Base-by-base conservation (phyloP, 805 yeast species). In the Kazachstania psychrophila region DNA sequence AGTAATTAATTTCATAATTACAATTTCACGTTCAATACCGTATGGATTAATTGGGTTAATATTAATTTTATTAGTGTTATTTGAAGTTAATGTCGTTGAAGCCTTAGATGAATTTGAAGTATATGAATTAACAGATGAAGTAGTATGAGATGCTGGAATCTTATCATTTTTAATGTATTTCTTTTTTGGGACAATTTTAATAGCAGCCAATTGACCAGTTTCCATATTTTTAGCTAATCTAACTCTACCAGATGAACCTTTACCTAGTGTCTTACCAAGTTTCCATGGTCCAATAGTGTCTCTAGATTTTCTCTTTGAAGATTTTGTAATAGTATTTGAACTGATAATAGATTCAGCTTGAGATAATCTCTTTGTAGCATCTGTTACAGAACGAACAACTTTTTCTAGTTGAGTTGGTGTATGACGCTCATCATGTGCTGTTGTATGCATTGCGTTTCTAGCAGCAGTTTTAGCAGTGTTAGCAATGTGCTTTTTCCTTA, bases 11-110 rank as follows among this genome's bases (percentile, higher is more conserved):
- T 92, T 92, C 98, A 89, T 92, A 49, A 92, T 92, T 49, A 92
- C 88, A 45, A 92, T 94, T 58, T 92, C 98, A 47, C 97, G 73
- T 62, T 92, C 98, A 31, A 92, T 89, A 27, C 98, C 98, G 57
- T 89, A 87, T 3, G 96, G 95, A 34, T 52, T 54, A 2, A 44
- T 30, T 26, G 43, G 43, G 23, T 29, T 31, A 26, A 42, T 43
- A 23, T 38, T 40, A 31, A 36, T 36, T 28, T 42, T 36, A 32
- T 43, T 40, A 34, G 28, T 43, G 4, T 53, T 47, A 25, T 31
- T 34, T 9, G 41, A 28, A 12, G 40, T 27, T 31, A 45, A 40
- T 3, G 46, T 37, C 23, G 43, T 41, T 2, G 55, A 50, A 3
- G 48, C 36, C 18, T 33, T 39, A 5, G 48, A 42, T 6, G 31